These are phyloP conservation scores for Cryphonectria naterciae DNA, from an alignment of 2,329 filamentous ascomycete species.

Conservation along the genomic window DNA sequence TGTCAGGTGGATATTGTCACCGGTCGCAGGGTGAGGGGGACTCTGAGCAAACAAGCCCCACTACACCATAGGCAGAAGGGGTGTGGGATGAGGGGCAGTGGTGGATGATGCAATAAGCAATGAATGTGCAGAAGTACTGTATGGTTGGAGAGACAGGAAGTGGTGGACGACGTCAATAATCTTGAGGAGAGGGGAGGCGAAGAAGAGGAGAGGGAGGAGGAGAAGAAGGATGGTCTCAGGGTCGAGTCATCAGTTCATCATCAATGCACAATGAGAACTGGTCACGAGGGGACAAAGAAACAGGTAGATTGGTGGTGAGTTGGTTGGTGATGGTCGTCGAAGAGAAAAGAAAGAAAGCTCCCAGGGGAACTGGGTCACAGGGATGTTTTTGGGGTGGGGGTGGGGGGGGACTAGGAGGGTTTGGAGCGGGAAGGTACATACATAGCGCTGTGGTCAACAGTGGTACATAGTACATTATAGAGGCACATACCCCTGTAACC, in stretches of 20 bases:
- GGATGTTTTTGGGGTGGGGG: neutral
- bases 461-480: too few species aligned
- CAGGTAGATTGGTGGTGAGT: neutral
- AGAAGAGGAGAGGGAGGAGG: neutral
- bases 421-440: neutral
- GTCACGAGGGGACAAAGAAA: constrained; percentile 1
- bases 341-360: neutral
- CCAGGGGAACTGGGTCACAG: neutral
- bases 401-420: neutral
- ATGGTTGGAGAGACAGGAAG: neutral
- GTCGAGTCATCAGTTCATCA: constrained; percentile 14
- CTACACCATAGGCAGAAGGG: neutral
- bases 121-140: neutral
- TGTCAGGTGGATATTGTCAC: neutral
- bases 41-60: constrained; percentile 9
- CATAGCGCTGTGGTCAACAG: neutral
- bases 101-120: constrained; percentile 10
- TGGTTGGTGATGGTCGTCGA: neutral
- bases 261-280: neutral
- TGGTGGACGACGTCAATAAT: neutral
- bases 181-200: neutral
- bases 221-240: neutral
- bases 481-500: neutral
- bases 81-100: constrained; percentile 4
- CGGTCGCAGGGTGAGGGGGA: constrained; percentile 2